Evolutionary conservation across 345 rosid species (phyloP), one percentile per base, ranked within the genome.

Genomic region (Odontarrhena argentea): DNA sequence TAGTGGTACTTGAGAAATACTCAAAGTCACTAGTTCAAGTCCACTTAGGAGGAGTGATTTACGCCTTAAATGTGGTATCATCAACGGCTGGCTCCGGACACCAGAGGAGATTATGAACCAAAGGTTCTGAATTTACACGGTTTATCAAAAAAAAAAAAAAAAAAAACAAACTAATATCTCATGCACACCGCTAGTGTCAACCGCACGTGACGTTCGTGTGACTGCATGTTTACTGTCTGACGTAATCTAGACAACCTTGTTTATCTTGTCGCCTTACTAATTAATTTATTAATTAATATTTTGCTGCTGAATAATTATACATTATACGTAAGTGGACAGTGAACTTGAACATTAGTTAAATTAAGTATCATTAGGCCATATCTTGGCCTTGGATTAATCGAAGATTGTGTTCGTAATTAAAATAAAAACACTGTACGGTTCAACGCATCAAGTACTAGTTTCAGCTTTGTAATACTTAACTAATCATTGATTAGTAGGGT

Each of bases 311-410:
- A 13, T 52, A 51, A 18, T 28, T 53, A 60, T 45, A 7, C 50
- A 44, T 46, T 60, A 45, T 14, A 42, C 26, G 25, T 54, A 60
- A 60, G 35, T 36, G 25, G 53, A 60, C 73, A 74, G 3, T 67
- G 69, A 74, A 74, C 59, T 60, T 74, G 43, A 74, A 38, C 64
- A 38, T 66, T 18, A 4, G 32, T 9, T 65, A 44, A 30, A 30
- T 65, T 51, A 32, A 30, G 34, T 67, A 54, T 41, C 54, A 73
- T 40, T 18, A 53, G 34, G 57, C 64, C 64, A 59, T 60, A 74
- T 74, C 77, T 74, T 67, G 34, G 69, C 61, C 58, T 67, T 67
- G 77, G 73, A 61, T 74, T 67, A 67, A 60, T 61, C 64, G 54
- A 74, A 74, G 69, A 74, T 74, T 67, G 12, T 60, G 77, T 67